Conservation (phyloP, 139 green algal genomes). For the Chlorella sorokiniana region DNA sequence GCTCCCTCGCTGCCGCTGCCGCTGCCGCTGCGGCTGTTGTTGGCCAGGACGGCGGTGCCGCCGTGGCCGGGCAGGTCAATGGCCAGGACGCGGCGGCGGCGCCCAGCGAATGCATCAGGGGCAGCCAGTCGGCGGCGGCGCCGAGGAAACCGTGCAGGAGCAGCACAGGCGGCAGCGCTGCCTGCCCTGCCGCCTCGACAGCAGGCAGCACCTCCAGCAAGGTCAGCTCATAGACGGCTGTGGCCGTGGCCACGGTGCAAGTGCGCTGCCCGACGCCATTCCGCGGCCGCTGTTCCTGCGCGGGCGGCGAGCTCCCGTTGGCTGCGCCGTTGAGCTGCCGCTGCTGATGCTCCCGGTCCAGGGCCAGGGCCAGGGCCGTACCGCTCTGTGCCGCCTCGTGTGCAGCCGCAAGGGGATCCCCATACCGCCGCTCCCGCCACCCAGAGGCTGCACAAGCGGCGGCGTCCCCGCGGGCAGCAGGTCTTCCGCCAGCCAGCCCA, state of each 20-base stretch:
- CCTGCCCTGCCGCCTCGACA: not conserved
- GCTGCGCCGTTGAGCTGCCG: not conserved
- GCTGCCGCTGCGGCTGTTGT: not conserved
- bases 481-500: conserved; percentile 61
- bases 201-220: conserved; percentile 6
- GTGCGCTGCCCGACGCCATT: not conserved
- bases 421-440: not conserved
- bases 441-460: not conserved
- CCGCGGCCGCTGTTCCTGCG: not conserved
- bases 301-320: not conserved
- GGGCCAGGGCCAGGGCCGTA: not conserved
- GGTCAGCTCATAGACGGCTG: conserved; percentile 23
- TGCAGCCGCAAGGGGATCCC: not conserved
- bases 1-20: not conserved
- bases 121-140: conserved; percentile 67
- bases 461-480: not conserved
- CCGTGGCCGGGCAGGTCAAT: conserved; percentile 86
- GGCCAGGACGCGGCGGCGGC: conserved; percentile 59
- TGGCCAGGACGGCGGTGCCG: conserved; percentile 24
- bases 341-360: not conserved
- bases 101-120: conserved; percentile 62
- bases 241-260: not conserved
- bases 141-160: conserved; percentile 92
- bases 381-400: not conserved
- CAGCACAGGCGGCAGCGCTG: conserved; percentile 47